Conservation (phyloP, 768 basidiomycete species). For the Amanita inopinata region DNA sequence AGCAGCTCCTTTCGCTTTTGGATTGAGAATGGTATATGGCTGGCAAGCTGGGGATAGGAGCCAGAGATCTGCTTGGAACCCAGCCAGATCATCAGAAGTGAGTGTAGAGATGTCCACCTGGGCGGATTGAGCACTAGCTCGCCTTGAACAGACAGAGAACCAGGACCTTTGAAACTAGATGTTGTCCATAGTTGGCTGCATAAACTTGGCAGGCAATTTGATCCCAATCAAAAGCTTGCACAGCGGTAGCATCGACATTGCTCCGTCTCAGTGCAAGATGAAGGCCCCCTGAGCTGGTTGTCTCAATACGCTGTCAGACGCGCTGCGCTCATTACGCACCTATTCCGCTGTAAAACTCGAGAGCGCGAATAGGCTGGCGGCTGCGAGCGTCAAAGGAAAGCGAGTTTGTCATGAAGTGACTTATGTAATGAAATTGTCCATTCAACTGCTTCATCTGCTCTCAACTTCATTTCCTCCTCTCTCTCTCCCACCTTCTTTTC, state of each 20-base stretch:
- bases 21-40: constrained; percentile 74
- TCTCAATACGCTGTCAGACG: not conserved
- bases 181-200: constrained; percentile 42
- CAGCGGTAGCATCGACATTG: constrained; percentile 32
- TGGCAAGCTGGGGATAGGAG: constrained; percentile 78
- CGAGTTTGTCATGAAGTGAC: not conserved
- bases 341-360: constrained; percentile 78
- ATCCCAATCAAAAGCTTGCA: constrained; percentile 81
- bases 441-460: not conserved
- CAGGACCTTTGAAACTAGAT: constrained; percentile 41
- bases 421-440: constrained; percentile 7
- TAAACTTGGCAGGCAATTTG: constrained; percentile 66
- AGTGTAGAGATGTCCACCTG: constrained; percentile 57
- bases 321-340: constrained; percentile 32
- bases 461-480: not conserved
- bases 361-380: constrained; percentile 22
- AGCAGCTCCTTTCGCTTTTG: constrained; percentile 53
- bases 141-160: not conserved
- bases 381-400: no score
- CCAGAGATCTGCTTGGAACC: constrained; percentile 54
- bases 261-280: constrained; percentile 57
- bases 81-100: constrained; percentile 34
- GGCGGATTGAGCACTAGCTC: constrained; percentile 5
- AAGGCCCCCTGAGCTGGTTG: constrained; percentile 46
- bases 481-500: not conserved